Evolutionary conservation across 495 filamentous ascomycete species (phyloP), one percentile per base, ranked within the genome.

Genomic region (Aspergillus wentii): DNA sequence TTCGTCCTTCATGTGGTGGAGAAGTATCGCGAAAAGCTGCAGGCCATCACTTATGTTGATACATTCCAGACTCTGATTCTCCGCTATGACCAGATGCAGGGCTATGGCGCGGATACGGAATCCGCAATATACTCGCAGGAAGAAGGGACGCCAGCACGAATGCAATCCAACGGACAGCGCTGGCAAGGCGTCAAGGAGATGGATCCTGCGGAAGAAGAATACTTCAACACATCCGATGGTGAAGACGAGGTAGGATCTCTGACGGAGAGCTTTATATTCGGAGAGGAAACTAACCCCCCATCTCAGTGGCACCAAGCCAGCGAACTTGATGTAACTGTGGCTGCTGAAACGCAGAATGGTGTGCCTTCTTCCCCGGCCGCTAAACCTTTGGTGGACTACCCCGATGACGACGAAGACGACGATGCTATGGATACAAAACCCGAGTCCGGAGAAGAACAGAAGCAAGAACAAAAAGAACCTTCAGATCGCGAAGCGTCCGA

Each of bases 201-300:
- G 67, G 94, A 97, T 55, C 72, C 82, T 15, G 79, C 79, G 2
- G 86, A 97, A 59, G 91, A 96, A 48, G 88, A 88, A 20, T 98
- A 98, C 59, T 97, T 94, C 73, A 91, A 94, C 57, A 82, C 79
- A 8, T 85, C 82, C 3, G 88, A 94, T 38, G 86, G 94, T 43
- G 90, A 94, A 35, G 87, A 90, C 17, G 86, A 94, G 13, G 83
- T 85, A 43, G 54, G 57, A 22, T 8, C 18, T 8, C 28, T 33
- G 17, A 9, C 17, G 20, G 19, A 25, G 15, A 9, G 18, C 23
- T n/a, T 17, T 17, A 25, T 25, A 17, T 13, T 3, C 15, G 22
- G 17, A 8, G 16, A 34, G 26, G 35, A 40, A 43, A 23, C 49
- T 35, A 17, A 32, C 30, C 30, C 38, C 4, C n/a, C n/a, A n/a